Evolutionary conservation across 768 basidiomycete species (phyloP).

Genomic region (Suillus brevipes): DNA sequence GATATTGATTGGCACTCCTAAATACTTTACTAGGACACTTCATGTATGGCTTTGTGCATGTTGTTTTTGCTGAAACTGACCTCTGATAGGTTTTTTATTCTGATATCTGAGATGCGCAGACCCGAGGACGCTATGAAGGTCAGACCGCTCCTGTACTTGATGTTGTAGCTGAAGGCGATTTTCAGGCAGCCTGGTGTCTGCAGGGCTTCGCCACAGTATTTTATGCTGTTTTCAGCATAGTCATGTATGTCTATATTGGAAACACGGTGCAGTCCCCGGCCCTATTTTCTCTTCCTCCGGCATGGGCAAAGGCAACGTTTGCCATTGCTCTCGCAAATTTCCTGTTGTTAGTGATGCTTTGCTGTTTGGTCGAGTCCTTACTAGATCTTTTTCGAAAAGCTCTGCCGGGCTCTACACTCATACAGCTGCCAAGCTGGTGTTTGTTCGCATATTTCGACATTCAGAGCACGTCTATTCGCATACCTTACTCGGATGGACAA

Average conservation of each 20-base stretch:
- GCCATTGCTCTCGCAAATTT: conserved; percentile 52
- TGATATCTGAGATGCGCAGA: conserved; percentile 56
- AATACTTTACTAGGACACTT: conserved; percentile 43
- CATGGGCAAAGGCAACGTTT: conserved; percentile 52
- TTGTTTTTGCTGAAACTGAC: conserved; percentile 6
- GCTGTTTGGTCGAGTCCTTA: not conserved
- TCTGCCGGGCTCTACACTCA: conserved; percentile 49
- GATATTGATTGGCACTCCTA: not conserved
- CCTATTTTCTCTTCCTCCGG: conserved; percentile 46
- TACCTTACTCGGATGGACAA: conserved; percentile 49
- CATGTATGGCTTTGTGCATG: conserved; percentile 37
- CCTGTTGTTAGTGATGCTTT: conserved; percentile 38
- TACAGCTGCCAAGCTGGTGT: conserved; percentile 54
- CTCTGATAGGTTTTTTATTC: conserved; percentile 51
- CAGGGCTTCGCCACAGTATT: conserved; percentile 54
- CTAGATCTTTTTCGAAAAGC: conserved; percentile 23
- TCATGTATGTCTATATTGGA: conserved; percentile 49
- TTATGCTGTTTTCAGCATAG: conserved; percentile 47
- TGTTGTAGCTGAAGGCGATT: not conserved
- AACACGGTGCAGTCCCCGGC: conserved; percentile 48
- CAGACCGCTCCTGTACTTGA: not conserved
- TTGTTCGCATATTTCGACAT: conserved; percentile 51
- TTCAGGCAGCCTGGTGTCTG: conserved; percentile 52
- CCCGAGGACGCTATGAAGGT: conserved; percentile 61
- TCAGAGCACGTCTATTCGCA: conserved; percentile 51